These are phyloP conservation scores for Talaromyces sp. DNA, from an alignment of 2,329 filamentous ascomycete species.

Conservation along the genomic window DNA sequence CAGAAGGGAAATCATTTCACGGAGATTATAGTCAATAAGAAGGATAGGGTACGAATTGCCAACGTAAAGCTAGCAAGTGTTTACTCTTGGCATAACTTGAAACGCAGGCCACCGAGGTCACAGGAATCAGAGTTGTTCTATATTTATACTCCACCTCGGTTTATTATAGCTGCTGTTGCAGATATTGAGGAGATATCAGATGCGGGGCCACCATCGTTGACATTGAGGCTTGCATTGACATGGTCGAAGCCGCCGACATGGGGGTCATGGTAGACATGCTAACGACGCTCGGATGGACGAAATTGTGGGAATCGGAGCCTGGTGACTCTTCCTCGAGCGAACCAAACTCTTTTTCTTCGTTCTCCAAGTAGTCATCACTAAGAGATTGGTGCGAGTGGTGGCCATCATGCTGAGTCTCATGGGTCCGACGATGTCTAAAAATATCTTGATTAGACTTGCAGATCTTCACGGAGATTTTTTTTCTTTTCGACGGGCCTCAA, in stretches of 20 bases:
- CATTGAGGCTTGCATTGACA: slow-evolving; percentile 37
- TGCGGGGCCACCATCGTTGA: slow-evolving; percentile 40
- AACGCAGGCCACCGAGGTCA: slow-evolving; percentile 20
- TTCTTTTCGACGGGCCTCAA: slow-evolving; percentile 20
- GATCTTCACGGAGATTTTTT: not conserved
- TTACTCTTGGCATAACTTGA: slow-evolving; percentile 18
- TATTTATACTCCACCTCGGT: not conserved
- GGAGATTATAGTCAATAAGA: slow-evolving; percentile 16
- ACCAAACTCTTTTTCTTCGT: slow-evolving; percentile 80
- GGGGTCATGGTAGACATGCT: slow-evolving; percentile 35
- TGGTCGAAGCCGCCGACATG: slow-evolving; percentile 35
- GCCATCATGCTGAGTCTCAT: slow-evolving; percentile 68
- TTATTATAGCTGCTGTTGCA: slow-evolving; percentile 42
- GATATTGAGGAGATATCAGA: slow-evolving; percentile 42
- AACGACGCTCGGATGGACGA: slow-evolving; percentile 30
- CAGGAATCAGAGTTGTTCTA: not conserved
- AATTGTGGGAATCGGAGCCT: slow-evolving; percentile 31
- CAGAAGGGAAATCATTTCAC: slow-evolving; percentile 19
- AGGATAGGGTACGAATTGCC: slow-evolving; percentile 20
- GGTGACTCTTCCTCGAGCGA: slow-evolving; percentile 76
- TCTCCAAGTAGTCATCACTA: slow-evolving; percentile 65
- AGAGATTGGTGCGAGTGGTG: slow-evolving; percentile 38
- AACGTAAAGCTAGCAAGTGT: slow-evolving; percentile 5
- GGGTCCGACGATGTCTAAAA: slow-evolving; percentile 64
- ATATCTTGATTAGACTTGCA: slow-evolving; percentile 34